Evolutionary conservation across 441 rosid species (phyloP), one percentile per base, ranked within the genome.

Genomic region (Aleurites moluccanus): DNA sequence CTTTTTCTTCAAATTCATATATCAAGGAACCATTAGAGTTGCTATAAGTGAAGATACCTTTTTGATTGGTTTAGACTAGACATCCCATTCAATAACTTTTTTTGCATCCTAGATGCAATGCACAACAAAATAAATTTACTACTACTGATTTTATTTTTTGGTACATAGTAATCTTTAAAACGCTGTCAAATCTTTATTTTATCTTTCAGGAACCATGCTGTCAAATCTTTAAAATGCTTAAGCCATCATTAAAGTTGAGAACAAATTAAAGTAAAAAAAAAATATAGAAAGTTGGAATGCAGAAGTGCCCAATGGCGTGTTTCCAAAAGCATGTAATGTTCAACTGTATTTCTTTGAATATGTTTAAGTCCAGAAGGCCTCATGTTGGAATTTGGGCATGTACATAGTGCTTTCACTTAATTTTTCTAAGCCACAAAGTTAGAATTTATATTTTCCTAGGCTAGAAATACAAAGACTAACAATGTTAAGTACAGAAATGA

Each of bases 201-300:
- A n/a, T n/a, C 38, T 6, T 45, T 25, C 10, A 57, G 40, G n/a
- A 42, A 57, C 40, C 18, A 42, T 42, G 53, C 3, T 16, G 38
- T 44, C 65, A 42, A 3, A 10, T 35, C 52, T 28, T 71, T 72
- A 7, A 16, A 56, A 70, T 15, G 25, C 74, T 57, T 70, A 11
- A 61, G 57, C 30, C 25, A 20, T 20, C 15, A 60, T 14, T 44
- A 47, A 28, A 72, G 30, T 10, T 62, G 49, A 63, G 44, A 45
- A 72, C 47, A 72, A 71, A 59, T 57, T 11, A 70, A 67, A 44
- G 47, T 10, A 2, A 56, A 57, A 57, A 60, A 23, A 25, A 42
- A 67, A 57, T 44, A 45, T 45, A 66, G 45, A 55, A 74, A 23
- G 20, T 65, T 64, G 55, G 23, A 73, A 23, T 35, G 63, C 70